phyloP scores from a whole-genome alignment of 208 protist species.

The Tritrichomonas foetus region DNA sequence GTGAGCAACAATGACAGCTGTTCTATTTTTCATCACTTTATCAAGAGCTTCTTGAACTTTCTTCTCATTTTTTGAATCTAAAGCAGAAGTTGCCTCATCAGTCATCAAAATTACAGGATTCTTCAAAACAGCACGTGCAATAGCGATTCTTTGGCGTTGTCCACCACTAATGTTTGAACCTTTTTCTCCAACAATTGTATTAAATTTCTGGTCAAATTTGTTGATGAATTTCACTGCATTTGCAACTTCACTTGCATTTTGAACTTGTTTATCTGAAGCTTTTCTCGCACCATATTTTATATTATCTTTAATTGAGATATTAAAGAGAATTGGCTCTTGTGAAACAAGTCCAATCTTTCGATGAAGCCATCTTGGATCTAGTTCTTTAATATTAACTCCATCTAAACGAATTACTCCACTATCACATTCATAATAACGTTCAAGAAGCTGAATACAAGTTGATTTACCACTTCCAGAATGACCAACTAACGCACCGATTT shows the following conservation, averaged over 20 bases:
- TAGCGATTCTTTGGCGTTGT: slow-evolving; percentile 49
- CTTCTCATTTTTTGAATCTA: slow-evolving; percentile 74
- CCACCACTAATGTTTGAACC: slow-evolving; percentile 47
- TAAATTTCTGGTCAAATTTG: neutral
- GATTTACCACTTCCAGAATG: slow-evolving; percentile 48
- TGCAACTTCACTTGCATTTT: neutral
- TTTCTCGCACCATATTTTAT: slow-evolving; percentile 56
- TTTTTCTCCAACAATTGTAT: neutral
- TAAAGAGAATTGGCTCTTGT: slow-evolving; percentile 89
- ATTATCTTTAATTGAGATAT: slow-evolving; percentile 55
- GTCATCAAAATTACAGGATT: slow-evolving; percentile 18
- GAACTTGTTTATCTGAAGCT: neutral
- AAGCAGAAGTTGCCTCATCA: slow-evolving; percentile 66
- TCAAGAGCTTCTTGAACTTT: slow-evolving; percentile 71
- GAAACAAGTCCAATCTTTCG: slow-evolving; percentile 77
- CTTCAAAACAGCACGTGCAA: slow-evolving; percentile 5
- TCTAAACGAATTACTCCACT: slow-evolving; percentile 76
- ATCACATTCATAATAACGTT: slow-evolving; percentile 81
- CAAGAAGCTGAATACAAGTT: slow-evolving; percentile 67
- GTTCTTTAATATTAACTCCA: slow-evolving; percentile 69
- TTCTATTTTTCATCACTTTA: slow-evolving; percentile 67
- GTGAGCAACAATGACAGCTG: slow-evolving; percentile 79
- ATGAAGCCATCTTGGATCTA: slow-evolving; percentile 73
- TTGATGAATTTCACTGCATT: neutral
- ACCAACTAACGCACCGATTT: slow-evolving; percentile 51